Conservation (phyloP, 2,329 filamentous ascomycete genomes). For the Myriosclerotinia curreyana region DNA sequence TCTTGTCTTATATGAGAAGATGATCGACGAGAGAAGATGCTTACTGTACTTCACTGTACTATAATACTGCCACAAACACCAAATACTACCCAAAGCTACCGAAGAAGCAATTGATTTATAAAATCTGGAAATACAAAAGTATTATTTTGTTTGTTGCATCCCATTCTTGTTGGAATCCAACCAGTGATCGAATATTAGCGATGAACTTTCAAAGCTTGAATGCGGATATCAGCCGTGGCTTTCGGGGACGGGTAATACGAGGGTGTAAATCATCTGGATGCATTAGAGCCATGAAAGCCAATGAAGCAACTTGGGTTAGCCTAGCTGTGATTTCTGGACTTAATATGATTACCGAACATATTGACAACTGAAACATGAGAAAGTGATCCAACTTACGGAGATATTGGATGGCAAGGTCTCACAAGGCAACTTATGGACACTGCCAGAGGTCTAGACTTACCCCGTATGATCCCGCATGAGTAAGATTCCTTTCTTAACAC, state of each 20-base stretch:
- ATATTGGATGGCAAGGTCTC: background rate
- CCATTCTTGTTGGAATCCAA: background rate
- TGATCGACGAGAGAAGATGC: background rate
- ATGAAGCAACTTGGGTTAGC: background rate
- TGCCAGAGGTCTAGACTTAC: background rate
- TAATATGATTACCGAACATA: background rate
- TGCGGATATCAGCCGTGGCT: background rate
- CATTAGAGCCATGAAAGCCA: background rate
- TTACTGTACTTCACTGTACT: background rate
- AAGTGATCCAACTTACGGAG: background rate
- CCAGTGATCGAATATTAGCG: background rate
- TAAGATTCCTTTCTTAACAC: background rate
- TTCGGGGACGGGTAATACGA: no score
- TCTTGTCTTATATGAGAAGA: background rate
- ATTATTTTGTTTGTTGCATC: background rate
- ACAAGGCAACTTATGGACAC: background rate
- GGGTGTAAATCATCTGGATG: no score
- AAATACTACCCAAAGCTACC: background rate
- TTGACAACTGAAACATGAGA: background rate
- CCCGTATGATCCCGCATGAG: background rate
- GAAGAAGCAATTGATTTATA: background rate
- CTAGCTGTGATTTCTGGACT: background rate
- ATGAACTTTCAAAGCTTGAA: background rate
- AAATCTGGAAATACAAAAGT: background rate
- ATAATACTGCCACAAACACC: background rate